Evolutionary conservation across 129 eudicot genomes (phyloP).

Genomic region (Artemisia tridentata): DNA sequence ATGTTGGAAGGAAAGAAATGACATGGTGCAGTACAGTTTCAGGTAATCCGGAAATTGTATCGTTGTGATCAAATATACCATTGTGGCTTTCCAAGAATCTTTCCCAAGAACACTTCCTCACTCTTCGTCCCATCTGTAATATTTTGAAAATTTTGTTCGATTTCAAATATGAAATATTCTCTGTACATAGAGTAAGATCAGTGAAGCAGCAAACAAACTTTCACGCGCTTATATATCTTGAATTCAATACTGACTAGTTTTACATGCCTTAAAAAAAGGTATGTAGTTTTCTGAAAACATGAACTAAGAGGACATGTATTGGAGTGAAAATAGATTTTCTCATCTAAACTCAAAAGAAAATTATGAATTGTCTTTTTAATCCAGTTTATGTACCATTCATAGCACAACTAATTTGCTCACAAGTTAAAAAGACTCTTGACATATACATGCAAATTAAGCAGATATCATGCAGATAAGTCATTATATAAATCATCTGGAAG

Average conservation of each 20-base stretch:
- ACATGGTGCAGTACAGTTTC: conserved; percentile 17
- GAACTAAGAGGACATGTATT: no score
- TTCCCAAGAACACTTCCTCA: conserved; percentile 6
- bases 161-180: background rate
- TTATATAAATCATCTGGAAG: no score
- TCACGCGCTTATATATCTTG: background rate
- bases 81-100: conserved; percentile 8
- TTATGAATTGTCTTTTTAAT: background rate
- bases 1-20: conserved; percentile 11
- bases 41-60: conserved; percentile 21
- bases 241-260: no score
- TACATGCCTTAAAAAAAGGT: no score
- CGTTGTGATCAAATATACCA: conserved; percentile 12
- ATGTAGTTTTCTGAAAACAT: no score
- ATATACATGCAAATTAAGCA: background rate
- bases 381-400: background rate
- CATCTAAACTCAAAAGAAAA: background rate
- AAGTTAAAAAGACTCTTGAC: no score
- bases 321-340: background rate
- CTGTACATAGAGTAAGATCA: background rate
- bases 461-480: background rate
- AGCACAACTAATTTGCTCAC: background rate
- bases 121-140: background rate
- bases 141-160: background rate
- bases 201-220: background rate